phyloP scores from a whole-genome alignment of 495 filamentous ascomycete species.

The Massariosphaeria phaeospora region DNA sequence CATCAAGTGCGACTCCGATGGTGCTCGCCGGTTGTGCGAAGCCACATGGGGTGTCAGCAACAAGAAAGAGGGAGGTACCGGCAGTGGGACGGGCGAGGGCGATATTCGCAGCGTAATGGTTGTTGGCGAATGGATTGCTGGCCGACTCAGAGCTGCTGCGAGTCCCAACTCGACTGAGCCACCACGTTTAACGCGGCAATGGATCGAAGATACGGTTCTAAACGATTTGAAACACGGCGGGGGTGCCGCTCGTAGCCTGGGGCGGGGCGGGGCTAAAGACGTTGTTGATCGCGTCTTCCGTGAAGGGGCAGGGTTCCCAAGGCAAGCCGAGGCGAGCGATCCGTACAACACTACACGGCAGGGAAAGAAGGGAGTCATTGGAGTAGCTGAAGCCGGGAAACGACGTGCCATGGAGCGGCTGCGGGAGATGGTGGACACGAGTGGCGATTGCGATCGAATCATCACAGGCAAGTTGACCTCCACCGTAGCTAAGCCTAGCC shows the following conservation, averaged over 20 bases:
- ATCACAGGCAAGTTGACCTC: slow-evolving; percentile 51
- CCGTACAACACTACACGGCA: slow-evolving; percentile 34
- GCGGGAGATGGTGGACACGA: slow-evolving; percentile 82
- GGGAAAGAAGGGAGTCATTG: slow-evolving; percentile 42
- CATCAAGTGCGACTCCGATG: slow-evolving; percentile 78
- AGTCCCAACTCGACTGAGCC: slow-evolving; percentile 32
- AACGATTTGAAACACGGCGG: slow-evolving; percentile 66
- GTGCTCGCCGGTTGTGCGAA: slow-evolving; percentile 83
- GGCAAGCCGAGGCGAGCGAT: slow-evolving; percentile 35
- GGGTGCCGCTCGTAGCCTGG: slow-evolving; percentile 69
- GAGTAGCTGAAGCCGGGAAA: slow-evolving; percentile 70
- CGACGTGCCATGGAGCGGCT: slow-evolving; percentile 71
- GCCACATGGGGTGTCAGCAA: slow-evolving; percentile 80
- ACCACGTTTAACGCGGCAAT: slow-evolving; percentile 62
- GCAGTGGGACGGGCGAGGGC: slow-evolving; percentile 65
- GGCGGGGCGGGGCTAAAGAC: slow-evolving; percentile 72
- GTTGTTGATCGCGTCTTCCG: slow-evolving; percentile 80
- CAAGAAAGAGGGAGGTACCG: slow-evolving; percentile 53
- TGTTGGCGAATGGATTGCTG: slow-evolving; percentile 89
- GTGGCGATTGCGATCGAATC: slow-evolving; percentile 83
- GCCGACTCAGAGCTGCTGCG: slow-evolving; percentile 60
- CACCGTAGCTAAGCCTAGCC: background rate
- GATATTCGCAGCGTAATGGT: slow-evolving; percentile 92
- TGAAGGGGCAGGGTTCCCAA: slow-evolving; percentile 80
- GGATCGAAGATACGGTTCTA: slow-evolving; percentile 77